Evolutionary conservation across 768 basidiomycete genomes (phyloP).

Genomic region (Naganishia onofrii): DNA sequence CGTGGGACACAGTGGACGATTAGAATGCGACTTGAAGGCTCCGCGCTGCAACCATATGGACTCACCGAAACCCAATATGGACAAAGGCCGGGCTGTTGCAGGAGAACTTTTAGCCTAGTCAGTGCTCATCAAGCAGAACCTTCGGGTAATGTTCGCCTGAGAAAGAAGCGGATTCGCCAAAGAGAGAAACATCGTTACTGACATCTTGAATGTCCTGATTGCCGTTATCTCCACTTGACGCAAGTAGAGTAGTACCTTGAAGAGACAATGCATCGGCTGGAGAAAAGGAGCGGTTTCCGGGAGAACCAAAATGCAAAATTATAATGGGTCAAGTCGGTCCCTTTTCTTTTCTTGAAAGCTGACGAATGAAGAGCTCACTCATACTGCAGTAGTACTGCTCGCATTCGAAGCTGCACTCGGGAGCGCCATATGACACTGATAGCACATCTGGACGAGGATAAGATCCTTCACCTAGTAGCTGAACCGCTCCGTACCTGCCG

Average conservation of each 20-base stretch:
- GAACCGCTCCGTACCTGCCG: slow-evolving; percentile 5
- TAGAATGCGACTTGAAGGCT: background rate
- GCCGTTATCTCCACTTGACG: slow-evolving; percentile 19
- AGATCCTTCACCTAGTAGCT: background rate
- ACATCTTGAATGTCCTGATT: slow-evolving; percentile 22
- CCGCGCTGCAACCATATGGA: background rate
- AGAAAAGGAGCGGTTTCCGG: background rate
- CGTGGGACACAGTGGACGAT: too few relatives aligned
- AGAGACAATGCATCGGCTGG: background rate
- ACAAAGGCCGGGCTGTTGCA: slow-evolving; percentile 1
- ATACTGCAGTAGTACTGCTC: slow-evolving; percentile 9
- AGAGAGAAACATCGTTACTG: background rate
- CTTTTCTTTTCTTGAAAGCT: too few relatives aligned
- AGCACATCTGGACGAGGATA: slow-evolving; percentile 17
- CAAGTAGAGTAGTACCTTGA: background rate
- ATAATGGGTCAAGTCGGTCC: too few relatives aligned
- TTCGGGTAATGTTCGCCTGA: too few relatives aligned
- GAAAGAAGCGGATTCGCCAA: too few relatives aligned
- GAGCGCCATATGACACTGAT: slow-evolving; percentile 2
- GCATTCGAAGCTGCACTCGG: slow-evolving; percentile 18
- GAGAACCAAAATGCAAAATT: too few relatives aligned
- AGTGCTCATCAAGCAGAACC: too few relatives aligned
- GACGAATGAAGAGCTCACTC: slow-evolving; percentile 5
- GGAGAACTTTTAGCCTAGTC: background rate
- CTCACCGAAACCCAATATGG: slow-evolving; percentile 17